Evolutionary conservation across 371 early-diverging fungal genomes (phyloP).

Genomic region (Rhizopus microsporus): DNA sequence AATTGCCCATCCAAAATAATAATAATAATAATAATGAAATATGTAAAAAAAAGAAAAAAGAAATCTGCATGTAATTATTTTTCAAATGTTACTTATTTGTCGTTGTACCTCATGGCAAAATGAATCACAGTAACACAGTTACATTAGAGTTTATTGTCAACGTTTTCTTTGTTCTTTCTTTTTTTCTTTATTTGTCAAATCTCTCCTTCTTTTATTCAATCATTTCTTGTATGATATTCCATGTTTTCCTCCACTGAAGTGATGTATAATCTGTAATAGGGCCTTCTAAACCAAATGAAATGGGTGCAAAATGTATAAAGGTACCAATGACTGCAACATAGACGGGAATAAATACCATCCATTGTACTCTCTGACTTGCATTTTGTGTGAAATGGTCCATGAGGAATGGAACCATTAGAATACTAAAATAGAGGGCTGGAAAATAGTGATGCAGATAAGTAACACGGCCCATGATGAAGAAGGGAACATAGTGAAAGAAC

Average conservation of each 20-base stretch:
- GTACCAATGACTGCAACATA: slow-evolving; percentile 50
- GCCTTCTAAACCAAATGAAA: slow-evolving; percentile 87
- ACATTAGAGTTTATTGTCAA: slow-evolving; percentile 4
- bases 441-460: slow-evolving; percentile 99
- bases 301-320: slow-evolving; percentile 80
- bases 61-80: background rate
- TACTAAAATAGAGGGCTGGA: slow-evolving; percentile 96
- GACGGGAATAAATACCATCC: slow-evolving; percentile 46
- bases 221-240: slow-evolving; percentile 54
- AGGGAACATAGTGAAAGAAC: slow-evolving; percentile 97
- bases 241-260: slow-evolving; percentile 55
- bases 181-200: slow-evolving; percentile 5
- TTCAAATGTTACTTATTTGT: slow-evolving; percentile 8
- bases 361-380: slow-evolving; percentile 25
- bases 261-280: slow-evolving; percentile 60
- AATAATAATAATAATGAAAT: background rate
- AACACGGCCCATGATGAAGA: slow-evolving; percentile 98
- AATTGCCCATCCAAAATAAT: slow-evolving; percentile 22
- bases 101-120: slow-evolving; percentile 13
- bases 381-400: slow-evolving; percentile 68
- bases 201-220: background rate
- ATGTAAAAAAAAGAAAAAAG: slow-evolving; percentile 7
- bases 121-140: background rate
- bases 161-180: slow-evolving; percentile 9
- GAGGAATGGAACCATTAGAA: slow-evolving; percentile 73